Percentiles rank a stretch among this genome's conserved stretches.
Conservation (phyloP, 192 early-diverging fungal species). For the Linnemannia exigua region DNA sequence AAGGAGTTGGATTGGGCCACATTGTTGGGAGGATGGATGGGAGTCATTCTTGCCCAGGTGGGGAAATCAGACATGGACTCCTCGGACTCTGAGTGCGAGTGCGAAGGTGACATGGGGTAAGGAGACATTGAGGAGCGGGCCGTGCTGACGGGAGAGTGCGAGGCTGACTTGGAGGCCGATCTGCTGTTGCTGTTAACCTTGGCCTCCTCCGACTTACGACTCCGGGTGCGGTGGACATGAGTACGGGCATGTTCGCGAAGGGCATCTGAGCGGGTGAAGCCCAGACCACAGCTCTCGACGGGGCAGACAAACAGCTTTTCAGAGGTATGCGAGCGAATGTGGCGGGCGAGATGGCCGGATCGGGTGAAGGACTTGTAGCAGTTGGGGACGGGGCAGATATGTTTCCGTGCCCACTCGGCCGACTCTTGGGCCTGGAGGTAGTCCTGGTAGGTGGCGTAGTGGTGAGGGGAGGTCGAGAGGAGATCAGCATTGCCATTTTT, state of each 20-base stretch:
- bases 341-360: conserved; percentile 62
- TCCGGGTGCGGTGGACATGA: conserved; percentile 68
- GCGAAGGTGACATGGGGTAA: conserved; percentile 45
- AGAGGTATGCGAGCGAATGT: conserved; percentile 62
- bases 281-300: conserved; percentile 70
- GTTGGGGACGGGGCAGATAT: conserved; percentile 59
- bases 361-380: conserved; percentile 65
- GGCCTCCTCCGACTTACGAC: conserved; percentile 35
- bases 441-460: conserved; percentile 54
- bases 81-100: conserved; percentile 44
- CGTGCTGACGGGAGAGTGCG: conserved; percentile 45
- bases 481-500: conserved; percentile 62
- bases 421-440: conserved; percentile 53
- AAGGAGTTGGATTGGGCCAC: conserved; percentile 18
- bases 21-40: conserved; percentile 44
- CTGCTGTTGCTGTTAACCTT: conserved; percentile 21
- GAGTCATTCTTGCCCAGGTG: conserved; percentile 53
- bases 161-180: conserved; percentile 10
- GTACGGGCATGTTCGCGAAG: conserved; percentile 82
- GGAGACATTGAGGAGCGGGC: conserved; percentile 50
- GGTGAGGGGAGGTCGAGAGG: conserved; percentile 51
- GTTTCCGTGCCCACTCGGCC: conserved; percentile 55
- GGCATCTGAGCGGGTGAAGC: conserved; percentile 85
- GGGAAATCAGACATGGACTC: conserved; percentile 39
- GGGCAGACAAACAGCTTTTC: conserved; percentile 57